Base-by-base conservation (phyloP, 2,329 filamentous ascomycete species). In the Emergomyces africanus region DNA sequence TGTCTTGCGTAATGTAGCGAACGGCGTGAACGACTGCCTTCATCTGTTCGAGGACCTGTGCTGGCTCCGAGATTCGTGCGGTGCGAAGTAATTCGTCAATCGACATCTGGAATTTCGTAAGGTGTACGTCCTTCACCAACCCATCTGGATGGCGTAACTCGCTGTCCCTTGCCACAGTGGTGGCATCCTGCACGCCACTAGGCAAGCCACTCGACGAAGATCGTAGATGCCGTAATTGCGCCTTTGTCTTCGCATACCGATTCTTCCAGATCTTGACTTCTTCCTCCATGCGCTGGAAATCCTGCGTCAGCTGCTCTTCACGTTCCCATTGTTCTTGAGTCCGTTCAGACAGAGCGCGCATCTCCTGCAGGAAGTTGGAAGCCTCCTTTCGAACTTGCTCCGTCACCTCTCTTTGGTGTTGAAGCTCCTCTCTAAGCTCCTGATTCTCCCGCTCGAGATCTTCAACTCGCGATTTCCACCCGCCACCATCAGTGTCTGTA, bases 41-140 rank as follows among this genome's bases (percentile, higher is more conserved):
- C 85, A 96, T 92, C 65, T 87, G 84, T 50, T 94, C 87, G 54
- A 95, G 84, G 39, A 94, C 85, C 64, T 83, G 82, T 51, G 86
- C 82, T 0, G 90, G 84, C 57, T 87, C 83, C n/a, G 87, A 83
- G 39, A 80, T 80, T 55, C 91, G 85, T 20, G 90, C 90, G 46
- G 81, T 82, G 63, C 86, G 86, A 41, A 99, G 79, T 44, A 97
- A 80, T 67, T 97, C 92, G 69, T 99, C 92, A 62, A 99, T 88
- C 25, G 90, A 83, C 61, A 97, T 86, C 72, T 99, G 94, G 77
- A 96, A 97, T 68, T 89, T 91, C 56, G 92, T 96, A 64, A 99
- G 84, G 70, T 96, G 88, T 14, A 96, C 82, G 72, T 96, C 94
- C 74, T 89, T 91, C 66, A 99, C 84, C 25, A 94, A 72, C 5